Evolutionary conservation across 345 rosid genomes (phyloP).

Genomic region (Pugionium dolabratum): DNA sequence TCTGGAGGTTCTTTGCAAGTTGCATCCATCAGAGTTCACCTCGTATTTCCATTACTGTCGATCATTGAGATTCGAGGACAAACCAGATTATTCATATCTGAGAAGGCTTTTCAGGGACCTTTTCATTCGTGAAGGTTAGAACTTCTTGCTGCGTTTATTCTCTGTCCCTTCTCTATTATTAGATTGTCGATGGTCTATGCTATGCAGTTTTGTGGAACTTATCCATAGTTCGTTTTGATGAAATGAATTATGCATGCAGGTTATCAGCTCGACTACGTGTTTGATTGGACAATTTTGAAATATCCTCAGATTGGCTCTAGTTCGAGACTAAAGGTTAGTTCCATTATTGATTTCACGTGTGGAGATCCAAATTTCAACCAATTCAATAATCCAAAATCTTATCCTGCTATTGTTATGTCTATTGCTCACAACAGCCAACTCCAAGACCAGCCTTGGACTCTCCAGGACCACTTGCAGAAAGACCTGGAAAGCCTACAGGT

Average conservation of each 20-base stretch:
- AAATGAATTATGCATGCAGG: constrained; percentile 48
- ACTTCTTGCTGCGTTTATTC: constrained; percentile 3
- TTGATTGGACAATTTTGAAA: constrained; percentile 92
- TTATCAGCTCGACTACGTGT: constrained; percentile 87
- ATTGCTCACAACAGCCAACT: constrained; percentile 46
- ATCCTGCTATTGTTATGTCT: constrained; percentile 11
- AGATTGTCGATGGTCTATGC: neutral
- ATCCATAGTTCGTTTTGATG: constrained; percentile 17
- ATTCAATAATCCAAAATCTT: constrained; percentile 6
- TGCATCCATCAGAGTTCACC: constrained; percentile 83
- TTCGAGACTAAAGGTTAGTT: constrained; percentile 74
- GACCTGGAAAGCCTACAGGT: constrained; percentile 79
- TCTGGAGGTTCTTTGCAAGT: constrained; percentile 81
- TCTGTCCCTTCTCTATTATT: neutral
- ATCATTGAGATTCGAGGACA: constrained; percentile 90
- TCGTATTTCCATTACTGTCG: constrained; percentile 97
- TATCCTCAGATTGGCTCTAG: constrained; percentile 81
- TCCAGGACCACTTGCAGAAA: constrained; percentile 70
- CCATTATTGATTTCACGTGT: constrained; percentile 7
- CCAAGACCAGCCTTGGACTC: constrained; percentile 59
- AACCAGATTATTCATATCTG: constrained; percentile 95
- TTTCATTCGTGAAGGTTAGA: constrained; percentile 85
- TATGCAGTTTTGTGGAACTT: constrained; percentile 5
- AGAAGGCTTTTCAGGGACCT: constrained; percentile 91
- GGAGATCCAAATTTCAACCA: constrained; percentile 12